Conservation (phyloP, 73 alveolate genomes). For the Diophrys appendiculata region DNA sequence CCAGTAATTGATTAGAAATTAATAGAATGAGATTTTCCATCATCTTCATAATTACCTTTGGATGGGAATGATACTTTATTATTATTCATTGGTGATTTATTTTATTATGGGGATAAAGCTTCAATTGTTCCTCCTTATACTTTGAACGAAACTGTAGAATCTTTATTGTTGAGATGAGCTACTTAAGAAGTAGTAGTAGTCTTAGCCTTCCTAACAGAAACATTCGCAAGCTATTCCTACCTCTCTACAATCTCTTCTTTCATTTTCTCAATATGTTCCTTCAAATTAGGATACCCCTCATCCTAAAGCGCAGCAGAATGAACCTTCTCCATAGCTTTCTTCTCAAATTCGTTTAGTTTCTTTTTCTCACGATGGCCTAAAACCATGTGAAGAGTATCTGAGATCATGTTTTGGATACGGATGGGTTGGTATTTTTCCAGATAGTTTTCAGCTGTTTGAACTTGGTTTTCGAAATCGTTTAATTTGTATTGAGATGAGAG, state of each 20-base stretch:
- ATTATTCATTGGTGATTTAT: no score
- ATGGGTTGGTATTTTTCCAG: constrained; percentile 5
- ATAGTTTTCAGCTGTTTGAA: background rate
- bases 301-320: background rate
- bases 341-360: background rate
- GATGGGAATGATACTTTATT: no score
- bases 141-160: no score
- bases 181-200: no score
- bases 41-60: no score
- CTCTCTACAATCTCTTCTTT: background rate
- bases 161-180: no score
- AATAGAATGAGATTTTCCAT: no score
- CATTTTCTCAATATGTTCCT: background rate
- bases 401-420: constrained; percentile 6
- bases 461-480: background rate
- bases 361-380: background rate
- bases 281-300: background rate
- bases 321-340: background rate
- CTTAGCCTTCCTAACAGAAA: no score
- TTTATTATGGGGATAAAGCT: no score
- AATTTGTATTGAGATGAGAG: background rate
- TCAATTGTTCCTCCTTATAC: no score
- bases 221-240: no score
- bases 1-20: no score
- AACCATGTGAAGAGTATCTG: constrained; percentile 1